Conservation (phyloP, 768 basidiomycete species). For the Amanita pseudoporphyria region DNA sequence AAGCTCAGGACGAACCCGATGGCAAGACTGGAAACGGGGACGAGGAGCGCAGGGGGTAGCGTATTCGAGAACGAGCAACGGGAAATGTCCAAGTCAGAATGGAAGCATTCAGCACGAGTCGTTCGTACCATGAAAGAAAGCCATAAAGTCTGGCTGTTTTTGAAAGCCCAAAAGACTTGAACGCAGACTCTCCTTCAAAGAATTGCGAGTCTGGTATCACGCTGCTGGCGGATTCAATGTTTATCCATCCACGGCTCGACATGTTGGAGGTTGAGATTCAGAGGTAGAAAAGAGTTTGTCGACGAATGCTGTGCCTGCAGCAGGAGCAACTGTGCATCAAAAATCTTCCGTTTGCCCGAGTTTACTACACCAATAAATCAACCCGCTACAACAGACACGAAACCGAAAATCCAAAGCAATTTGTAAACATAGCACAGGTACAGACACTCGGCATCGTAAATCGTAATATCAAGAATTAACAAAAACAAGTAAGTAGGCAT, state of each 20-base stretch:
- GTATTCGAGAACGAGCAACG: not conserved
- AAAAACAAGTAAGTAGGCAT: constrained; percentile 7
- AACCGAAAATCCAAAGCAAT: not conserved
- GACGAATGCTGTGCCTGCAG: constrained; percentile 25
- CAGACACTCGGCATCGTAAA: not conserved
- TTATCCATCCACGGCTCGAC: constrained; percentile 76
- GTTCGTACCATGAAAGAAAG: constrained; percentile 68
- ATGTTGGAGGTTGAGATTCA: constrained; percentile 17
- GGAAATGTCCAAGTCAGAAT: not conserved
- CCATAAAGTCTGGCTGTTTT: constrained; percentile 79
- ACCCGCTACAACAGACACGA: constrained; percentile 10
- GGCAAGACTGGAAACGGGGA: constrained; percentile 44
- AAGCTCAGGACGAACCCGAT: constrained; percentile 75
- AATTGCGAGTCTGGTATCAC: constrained; percentile 69
- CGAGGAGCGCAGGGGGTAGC: not conserved
- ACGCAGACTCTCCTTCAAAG: constrained; percentile 87
- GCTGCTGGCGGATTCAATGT: constrained; percentile 59
- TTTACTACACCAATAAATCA: constrained; percentile 4
- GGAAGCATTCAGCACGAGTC: not conserved
- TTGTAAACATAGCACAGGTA: not conserved
- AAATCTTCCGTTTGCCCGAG: not conserved
- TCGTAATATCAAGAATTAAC: not conserved
- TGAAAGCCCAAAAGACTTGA: constrained; percentile 69
- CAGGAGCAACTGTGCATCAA: constrained; percentile 5
- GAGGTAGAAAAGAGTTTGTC: not conserved